phyloP scores from a whole-genome alignment of 2,329 filamentous ascomycete species.

The Raffaelea albimanens region DNA sequence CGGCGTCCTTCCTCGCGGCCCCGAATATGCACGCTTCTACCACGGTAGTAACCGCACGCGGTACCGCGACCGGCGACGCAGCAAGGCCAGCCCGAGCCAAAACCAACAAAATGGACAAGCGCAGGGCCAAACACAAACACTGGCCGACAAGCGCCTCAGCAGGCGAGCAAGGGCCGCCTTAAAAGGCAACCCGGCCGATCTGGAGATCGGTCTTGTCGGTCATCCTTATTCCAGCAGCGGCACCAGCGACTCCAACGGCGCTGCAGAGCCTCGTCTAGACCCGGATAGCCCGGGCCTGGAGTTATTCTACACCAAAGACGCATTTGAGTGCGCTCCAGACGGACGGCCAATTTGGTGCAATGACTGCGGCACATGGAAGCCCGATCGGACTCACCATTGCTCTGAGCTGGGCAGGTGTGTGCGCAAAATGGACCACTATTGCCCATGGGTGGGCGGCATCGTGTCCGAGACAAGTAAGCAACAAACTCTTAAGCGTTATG shows the following conservation, averaged over 20 bases:
- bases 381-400: slow-evolving; percentile 80
- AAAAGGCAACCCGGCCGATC: slow-evolving; percentile 7
- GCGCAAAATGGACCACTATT: slow-evolving; percentile 89
- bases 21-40: slow-evolving; percentile 17
- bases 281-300: slow-evolving; percentile 62
- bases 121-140: slow-evolving; percentile 6
- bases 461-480: slow-evolving; percentile 68
- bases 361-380: slow-evolving; percentile 77
- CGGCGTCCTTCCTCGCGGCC: slow-evolving; percentile 63
- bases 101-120: too few species aligned
- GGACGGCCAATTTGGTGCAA: slow-evolving; percentile 84
- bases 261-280: slow-evolving; percentile 28
- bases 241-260: background rate
- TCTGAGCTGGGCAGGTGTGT: slow-evolving; percentile 75
- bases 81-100: background rate
- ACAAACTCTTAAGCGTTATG: too few species aligned
- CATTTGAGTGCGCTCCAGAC: slow-evolving; percentile 74
- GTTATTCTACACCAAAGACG: slow-evolving; percentile 69
- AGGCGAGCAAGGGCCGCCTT: background rate
- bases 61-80: background rate
- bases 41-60: slow-evolving; percentile 5
- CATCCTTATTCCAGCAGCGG: background rate
- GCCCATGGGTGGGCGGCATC: slow-evolving; percentile 92
- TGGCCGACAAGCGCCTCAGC: background rate
- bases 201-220: slow-evolving; percentile 12